Conservation (phyloP, 331 rosid genomes). For the Phaseolus coccineus region DNA sequence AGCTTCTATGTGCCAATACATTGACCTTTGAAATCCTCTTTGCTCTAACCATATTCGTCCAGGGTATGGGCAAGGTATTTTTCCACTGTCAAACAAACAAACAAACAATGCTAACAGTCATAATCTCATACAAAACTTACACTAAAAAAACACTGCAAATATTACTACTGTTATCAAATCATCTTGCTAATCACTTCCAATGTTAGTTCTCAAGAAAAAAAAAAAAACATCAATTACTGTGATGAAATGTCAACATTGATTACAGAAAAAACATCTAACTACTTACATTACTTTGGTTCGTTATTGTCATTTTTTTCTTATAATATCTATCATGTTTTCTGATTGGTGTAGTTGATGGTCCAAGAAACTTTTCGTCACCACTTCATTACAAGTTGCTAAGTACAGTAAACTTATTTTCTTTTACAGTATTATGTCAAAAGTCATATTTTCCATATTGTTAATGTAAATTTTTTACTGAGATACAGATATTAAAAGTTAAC, state of each 20-base stretch:
- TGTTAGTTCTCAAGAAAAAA: background rate
- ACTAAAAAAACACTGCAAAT: background rate
- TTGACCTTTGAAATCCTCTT: constrained; percentile 88
- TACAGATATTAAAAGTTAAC: too few species aligned
- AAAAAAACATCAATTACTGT: background rate
- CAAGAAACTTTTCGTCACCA: too few species aligned
- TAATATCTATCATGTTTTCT: background rate
- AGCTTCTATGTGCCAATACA: constrained; percentile 99
- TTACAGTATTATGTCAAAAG: too few species aligned
- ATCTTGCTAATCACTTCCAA: background rate
- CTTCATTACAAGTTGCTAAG: too few species aligned
- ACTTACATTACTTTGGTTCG: background rate
- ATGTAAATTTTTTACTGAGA: background rate
- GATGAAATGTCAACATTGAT: background rate
- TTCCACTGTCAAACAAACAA: constrained; percentile 59
- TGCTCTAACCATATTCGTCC: constrained; percentile 95
- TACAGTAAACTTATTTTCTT: too few species aligned
- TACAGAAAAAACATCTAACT: background rate
- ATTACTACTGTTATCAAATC: background rate
- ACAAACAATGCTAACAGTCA: background rate
- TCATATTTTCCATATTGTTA: too few species aligned
- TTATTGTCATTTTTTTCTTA: background rate
- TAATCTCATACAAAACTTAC: background rate
- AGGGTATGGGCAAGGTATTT: constrained; percentile 89
- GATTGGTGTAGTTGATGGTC: too few species aligned